These are phyloP conservation scores for Schizochytrium sp. DNA, from an alignment of 108 stramenopile genomes.

Conservation along the genomic window DNA sequence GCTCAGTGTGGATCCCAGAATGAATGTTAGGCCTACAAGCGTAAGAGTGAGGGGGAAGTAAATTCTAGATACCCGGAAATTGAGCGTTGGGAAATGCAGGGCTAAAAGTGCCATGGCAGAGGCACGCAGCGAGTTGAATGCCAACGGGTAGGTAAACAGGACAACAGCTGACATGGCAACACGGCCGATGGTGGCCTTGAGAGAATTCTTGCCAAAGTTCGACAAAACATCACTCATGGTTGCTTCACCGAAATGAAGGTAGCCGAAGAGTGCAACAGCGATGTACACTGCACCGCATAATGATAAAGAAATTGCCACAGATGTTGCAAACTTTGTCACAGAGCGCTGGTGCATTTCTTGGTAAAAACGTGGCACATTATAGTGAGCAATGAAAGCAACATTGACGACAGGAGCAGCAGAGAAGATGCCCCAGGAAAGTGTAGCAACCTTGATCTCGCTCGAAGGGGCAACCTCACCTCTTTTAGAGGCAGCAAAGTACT, in stretches of 20 bases:
- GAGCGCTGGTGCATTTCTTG: background rate
- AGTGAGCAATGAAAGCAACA: conserved; percentile 40
- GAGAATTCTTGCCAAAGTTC: background rate
- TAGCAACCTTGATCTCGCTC: background rate
- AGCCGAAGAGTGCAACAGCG: conserved; percentile 12
- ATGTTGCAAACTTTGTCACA: background rate
- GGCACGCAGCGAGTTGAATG: conserved; percentile 44
- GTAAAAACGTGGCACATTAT: conserved; percentile 54
- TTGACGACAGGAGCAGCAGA: conserved; percentile 32
- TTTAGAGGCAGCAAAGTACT: background rate
- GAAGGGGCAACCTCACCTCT: background rate
- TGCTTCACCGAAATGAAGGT: conserved; percentile 14
- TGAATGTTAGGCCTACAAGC: conserved; percentile 43
- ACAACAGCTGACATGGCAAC: conserved; percentile 39
- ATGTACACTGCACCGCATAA: background rate
- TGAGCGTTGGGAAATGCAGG: background rate
- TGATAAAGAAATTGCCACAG: background rate
- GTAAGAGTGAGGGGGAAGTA: background rate
- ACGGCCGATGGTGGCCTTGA: background rate
- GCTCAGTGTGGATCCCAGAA: background rate
- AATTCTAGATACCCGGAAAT: background rate
- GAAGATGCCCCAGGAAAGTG: conserved; percentile 21
- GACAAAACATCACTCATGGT: conserved; percentile 12
- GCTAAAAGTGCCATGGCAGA: conserved; percentile 9
- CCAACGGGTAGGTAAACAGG: conserved; percentile 49